Conservation (phyloP, 116 monocot species). For the Dioscorea cayenensis region DNA sequence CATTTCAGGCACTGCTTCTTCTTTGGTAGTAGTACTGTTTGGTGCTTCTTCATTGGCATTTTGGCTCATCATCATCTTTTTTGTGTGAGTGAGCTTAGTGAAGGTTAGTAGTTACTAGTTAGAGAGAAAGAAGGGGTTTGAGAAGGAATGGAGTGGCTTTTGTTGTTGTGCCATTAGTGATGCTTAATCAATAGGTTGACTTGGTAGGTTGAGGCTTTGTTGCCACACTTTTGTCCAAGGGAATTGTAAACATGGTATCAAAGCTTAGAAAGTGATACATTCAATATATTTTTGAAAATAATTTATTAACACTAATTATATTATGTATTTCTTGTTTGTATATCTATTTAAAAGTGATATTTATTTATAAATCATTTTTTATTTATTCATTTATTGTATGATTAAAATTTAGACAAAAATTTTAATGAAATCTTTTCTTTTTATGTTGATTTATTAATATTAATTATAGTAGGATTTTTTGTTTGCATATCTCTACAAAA, state of each 20-base stretch:
- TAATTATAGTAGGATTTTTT: too few relatives aligned
- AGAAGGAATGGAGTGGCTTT: background rate
- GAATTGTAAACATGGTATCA: too few relatives aligned
- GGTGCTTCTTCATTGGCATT: background rate
- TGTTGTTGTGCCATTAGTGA: background rate
- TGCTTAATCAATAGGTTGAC: background rate
- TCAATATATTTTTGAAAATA: too few relatives aligned
- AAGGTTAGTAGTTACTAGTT: background rate
- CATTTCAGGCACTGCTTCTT: constrained; percentile 7
- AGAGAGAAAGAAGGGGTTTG: background rate
- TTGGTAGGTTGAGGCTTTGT: background rate
- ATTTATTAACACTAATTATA: too few relatives aligned
- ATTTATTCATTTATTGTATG: too few relatives aligned
- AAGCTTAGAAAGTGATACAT: background rate
- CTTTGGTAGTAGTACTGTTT: background rate
- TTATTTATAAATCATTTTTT: too few relatives aligned
- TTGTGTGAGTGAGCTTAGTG: background rate
- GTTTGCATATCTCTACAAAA: too few relatives aligned
- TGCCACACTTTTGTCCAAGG: background rate
- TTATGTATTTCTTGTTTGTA: too few relatives aligned
- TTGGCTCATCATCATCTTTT: constrained; percentile 21
- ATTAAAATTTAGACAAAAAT: too few relatives aligned
- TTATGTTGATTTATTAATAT: too few relatives aligned
- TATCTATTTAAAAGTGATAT: too few relatives aligned
- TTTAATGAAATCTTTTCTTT: too few relatives aligned